Conservation (phyloP, 2,329 filamentous ascomycete species). For the Diaporthe ilicicola region DNA sequence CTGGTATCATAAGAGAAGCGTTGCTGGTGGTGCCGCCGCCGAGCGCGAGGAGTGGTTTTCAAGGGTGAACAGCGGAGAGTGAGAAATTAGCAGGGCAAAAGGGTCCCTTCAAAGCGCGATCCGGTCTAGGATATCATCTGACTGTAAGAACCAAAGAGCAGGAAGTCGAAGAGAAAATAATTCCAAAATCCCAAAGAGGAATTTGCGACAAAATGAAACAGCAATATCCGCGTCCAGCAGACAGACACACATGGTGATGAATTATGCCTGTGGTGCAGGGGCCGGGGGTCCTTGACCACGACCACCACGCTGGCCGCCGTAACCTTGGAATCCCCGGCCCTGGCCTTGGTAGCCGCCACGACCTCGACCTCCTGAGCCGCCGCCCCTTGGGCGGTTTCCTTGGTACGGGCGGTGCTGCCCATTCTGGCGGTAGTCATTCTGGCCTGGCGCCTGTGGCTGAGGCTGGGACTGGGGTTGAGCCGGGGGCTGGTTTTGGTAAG, state of each 20-base stretch:
- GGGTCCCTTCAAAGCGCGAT: conserved; percentile 16
- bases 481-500: conserved; percentile 12
- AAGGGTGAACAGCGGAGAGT: conserved; percentile 20
- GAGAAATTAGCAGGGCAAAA: conserved; percentile 15
- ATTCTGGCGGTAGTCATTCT: conserved; percentile 52
- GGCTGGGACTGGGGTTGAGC: conserved; percentile 29
- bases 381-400: conserved; percentile 43
- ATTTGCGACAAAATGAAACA: conserved; percentile 12
- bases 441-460: conserved; percentile 29
- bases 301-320: conserved; percentile 41
- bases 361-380: conserved; percentile 46
- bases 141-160: conserved; percentile 19
- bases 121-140: conserved; percentile 27
- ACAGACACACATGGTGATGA: neutral
- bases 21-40: conserved; percentile 15
- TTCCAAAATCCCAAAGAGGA: conserved; percentile 18
- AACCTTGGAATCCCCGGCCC: conserved; percentile 40
- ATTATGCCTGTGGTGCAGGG: conserved; percentile 36
- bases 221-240: neutral
- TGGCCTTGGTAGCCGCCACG: conserved; percentile 41
- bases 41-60: neutral
- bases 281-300: conserved; percentile 37
- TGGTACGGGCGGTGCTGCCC: conserved; percentile 51
- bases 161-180: conserved; percentile 15
- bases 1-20: conserved; percentile 25